Conservation (phyloP, 1,284 basidiomycete species). For the Pseudozyma thailandica region DNA sequence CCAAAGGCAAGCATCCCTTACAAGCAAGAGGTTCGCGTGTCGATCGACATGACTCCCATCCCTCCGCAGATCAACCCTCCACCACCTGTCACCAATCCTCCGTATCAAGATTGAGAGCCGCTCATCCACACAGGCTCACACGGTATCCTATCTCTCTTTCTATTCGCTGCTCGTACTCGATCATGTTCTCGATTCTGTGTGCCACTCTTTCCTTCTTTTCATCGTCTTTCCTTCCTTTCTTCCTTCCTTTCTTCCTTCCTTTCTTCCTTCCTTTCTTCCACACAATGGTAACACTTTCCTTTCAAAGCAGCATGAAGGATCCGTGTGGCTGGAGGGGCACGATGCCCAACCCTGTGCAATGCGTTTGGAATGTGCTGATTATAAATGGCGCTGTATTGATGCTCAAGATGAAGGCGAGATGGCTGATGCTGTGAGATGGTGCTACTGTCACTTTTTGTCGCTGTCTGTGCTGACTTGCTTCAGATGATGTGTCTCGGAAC, state of each 20-base stretch:
- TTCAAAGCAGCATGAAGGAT: too few relatives aligned
- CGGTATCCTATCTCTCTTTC: background rate
- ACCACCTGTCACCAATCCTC: background rate
- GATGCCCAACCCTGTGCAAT: too few relatives aligned
- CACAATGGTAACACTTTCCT: slow-evolving; percentile 21
- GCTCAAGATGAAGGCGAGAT: background rate
- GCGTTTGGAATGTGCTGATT: background rate
- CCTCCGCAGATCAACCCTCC: background rate
- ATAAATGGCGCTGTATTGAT: too few relatives aligned
- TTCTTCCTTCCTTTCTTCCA: background rate
- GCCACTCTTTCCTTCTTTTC: background rate
- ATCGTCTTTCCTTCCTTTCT: background rate
- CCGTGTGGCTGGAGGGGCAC: too few relatives aligned
- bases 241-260: background rate
- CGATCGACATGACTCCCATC: slow-evolving; percentile 23
- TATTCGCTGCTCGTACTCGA: too few relatives aligned
- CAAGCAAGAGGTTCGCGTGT: slow-evolving; percentile 18
- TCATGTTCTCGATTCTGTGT: background rate
- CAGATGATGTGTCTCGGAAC: slow-evolving; percentile 30
- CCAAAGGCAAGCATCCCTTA: slow-evolving; percentile 6
- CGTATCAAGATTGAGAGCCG: background rate
- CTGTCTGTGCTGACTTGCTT: slow-evolving; percentile 22
- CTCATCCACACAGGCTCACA: background rate
- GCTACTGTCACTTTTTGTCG: background rate
- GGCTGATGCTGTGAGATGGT: background rate